Base-by-base conservation (phyloP, 75 land plant species). In the Selaginella moellendorffii region DNA sequence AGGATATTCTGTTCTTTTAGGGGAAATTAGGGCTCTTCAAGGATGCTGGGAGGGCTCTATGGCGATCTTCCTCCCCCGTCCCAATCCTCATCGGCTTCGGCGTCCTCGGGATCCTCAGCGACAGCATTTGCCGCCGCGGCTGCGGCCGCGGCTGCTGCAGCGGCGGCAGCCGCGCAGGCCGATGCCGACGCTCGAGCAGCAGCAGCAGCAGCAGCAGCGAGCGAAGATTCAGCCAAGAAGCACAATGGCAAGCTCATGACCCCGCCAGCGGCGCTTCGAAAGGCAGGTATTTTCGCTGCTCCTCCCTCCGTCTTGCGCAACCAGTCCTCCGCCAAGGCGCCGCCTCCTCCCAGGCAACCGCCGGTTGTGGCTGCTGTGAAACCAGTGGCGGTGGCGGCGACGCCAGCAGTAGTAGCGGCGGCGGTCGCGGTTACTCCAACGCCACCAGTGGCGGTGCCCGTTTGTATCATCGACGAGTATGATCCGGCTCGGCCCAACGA, bases 51-150 rank as follows among this genome's bases (percentile, higher is more conserved):
- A 2, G 98, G 98, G 0, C 66, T 93, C 68, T 93, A 93, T 70
- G 98, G 98, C 18, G 98, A 93, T 61, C 79, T 93, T 10, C 96
- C 98, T 19, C 98, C 98, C 2, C 98, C 98, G 0, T 78, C 79
- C 27, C 70, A 78, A 27, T 86, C 46, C 46, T 36, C 46, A 14
- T 36, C 98, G 2, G 65, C 90, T 8, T n/a, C n/a, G n/a, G n/a
- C n/a, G n/a, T n/a, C n/a, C 71, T 93, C 22, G 79, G 98, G 1
- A 88, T 88, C 85, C 24, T 77, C 81, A 19, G 54, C 54, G 65
- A 19, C 59, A 21, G 59, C 24, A 8, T 24, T 24, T 2, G 77
- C 73, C 27, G 71, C 80, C 19, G 75, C 77, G 31, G 24, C 62
- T 18, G 27, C 65, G 9, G 10, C 29, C 0, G 28, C 60, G 0